Conservation (phyloP, 805 yeast genomes). For the Yamadazyma sp. region DNA sequence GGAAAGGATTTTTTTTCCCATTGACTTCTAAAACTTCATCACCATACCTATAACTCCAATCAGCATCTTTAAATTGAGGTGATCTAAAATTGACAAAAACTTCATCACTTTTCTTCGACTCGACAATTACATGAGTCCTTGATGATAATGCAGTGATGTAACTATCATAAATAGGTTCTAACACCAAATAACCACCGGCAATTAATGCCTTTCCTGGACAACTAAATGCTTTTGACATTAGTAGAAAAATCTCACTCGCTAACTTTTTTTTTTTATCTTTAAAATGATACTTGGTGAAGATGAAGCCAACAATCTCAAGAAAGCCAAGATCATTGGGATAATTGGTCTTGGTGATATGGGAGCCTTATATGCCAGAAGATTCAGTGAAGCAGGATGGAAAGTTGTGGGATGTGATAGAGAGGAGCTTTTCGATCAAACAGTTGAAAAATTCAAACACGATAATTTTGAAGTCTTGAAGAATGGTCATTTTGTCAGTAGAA, state of each 20-base stretch:
- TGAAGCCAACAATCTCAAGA: slow-evolving; percentile 13
- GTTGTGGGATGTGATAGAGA: slow-evolving; percentile 88
- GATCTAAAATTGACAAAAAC: slow-evolving; percentile 49
- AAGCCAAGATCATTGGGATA: slow-evolving; percentile 68
- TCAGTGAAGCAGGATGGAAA: slow-evolving; percentile 81
- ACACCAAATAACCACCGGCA: slow-evolving; percentile 92
- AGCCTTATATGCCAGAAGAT: slow-evolving; percentile 71
- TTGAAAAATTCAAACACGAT: slow-evolving; percentile 35
- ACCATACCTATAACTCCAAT: slow-evolving; percentile 53
- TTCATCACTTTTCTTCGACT: not conserved
- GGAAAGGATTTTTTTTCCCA: slow-evolving; percentile 63
- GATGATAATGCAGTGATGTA: slow-evolving; percentile 86
- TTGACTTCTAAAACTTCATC: slow-evolving; percentile 23
- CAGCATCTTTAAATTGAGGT: slow-evolving; percentile 72
- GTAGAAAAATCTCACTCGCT: not conserved
- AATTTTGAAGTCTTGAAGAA: slow-evolving; percentile 59
- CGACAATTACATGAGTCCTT: slow-evolving; percentile 77
- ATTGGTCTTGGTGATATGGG: slow-evolving; percentile 99
- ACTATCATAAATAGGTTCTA: slow-evolving; percentile 71
- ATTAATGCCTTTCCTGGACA: slow-evolving; percentile 95
- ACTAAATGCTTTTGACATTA: slow-evolving; percentile 53
- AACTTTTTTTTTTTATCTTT: slow-evolving; percentile 19
- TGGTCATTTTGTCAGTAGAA: slow-evolving; percentile 82
- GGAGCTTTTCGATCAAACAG: slow-evolving; percentile 50
- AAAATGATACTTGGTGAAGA: slow-evolving; percentile 26